Evolutionary conservation across 2,329 filamentous ascomycete genomes (phyloP), one percentile per base, ranked within the genome.

Genomic region (Fusarium transvaalense): DNA sequence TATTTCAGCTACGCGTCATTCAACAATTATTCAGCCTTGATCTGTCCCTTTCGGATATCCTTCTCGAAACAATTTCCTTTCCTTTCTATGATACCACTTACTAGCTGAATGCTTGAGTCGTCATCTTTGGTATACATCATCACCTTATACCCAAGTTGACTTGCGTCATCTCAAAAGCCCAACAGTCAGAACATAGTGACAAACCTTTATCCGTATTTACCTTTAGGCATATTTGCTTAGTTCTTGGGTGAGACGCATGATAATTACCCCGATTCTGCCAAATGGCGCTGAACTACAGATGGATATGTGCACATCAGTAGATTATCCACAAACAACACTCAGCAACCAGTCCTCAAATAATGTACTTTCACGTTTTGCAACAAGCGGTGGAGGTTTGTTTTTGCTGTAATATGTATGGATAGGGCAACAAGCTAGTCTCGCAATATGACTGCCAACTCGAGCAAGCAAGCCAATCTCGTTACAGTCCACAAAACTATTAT

Each of bases 141-240:
- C 17, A 45, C 57, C 8, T 23, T 56, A 35, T 32, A 29, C 14
- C 14, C 41, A 41, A 14, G 8, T 41, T 38, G 21, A 19, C n/a
- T 47, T 61, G 47, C 25, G 47, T 62, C 47, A 62, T 48, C 42
- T n/a, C 47, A 29, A 23, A 19, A 34, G 19, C n/a, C 17, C 42
- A 21, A 27, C 9, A 21, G 3, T n/a, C 10, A 17, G 56, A 15
- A 15, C 17, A 21, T 32, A 14, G 13, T 25, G 4, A 25, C 23
- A 25, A 25, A 17, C 29, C n/a, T 29, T 9, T 23, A 42, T 10
- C 41, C 8, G 14, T 35, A 27, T 32, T 48, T 21, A 21, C 37
- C 31, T 32, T 61, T 52, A 43, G 55, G 31, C 37, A 32, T 29
- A 13, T 31, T 43, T 59, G 15, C 29, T 38, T 23, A 41, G 42